Base-by-base conservation (phyloP, 2,329 filamentous ascomycete species). In the Leptographium procerum region DNA sequence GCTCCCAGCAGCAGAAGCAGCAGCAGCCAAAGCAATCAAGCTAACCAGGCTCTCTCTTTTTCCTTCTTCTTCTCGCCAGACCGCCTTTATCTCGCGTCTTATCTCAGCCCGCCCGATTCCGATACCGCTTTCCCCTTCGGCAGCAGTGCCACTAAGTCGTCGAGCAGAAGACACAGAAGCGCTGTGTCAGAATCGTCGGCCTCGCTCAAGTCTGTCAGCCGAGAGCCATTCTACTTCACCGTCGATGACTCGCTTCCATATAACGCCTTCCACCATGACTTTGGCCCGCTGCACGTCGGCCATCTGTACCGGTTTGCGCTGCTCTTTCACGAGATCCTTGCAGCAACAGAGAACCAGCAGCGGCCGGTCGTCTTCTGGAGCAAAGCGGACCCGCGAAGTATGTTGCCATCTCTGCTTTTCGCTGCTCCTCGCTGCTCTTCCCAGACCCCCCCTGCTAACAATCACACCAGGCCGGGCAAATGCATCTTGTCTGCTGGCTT, bases 211-310 rank as follows among this genome's bases (percentile, higher is more conserved):
- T 71, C 73, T 60, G 72, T 77, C n/a, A 73, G 78, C 57, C 83
- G 81, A 64, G 75, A 85, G 58, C 94, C 94, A 1, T 91, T 89
- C 70, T 99, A 97, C 76, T 99, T 99, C 73, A 92, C 90, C 55
- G 86, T 97, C 65, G 94, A 99, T 70, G 89, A 95, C 69, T 87
- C 80, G 47, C 84, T 99, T 51, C 81, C 96, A 52, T 99, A 99
- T 80, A 99, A 99, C 72, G 91, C 92, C 34, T 99, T 99, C 74
- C 91, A 97, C 74, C 91, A 95, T 68, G 94, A 99, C 75, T 99
- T 99, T 72, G 94, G 94, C 67, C 94, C 94, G 67, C 79, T 99
- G 60, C 94, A 99, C 76, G 95, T 99, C 65, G 94, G 94, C 29
- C 94, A 99, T 71, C 69, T 99, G 47, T 99, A 97, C 78, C 84